A percentile compares a stretch with the other conserved stretches of the same genome.
Conservation (phyloP, 257 asterid species). For the Euphrasia confusa region DNA sequence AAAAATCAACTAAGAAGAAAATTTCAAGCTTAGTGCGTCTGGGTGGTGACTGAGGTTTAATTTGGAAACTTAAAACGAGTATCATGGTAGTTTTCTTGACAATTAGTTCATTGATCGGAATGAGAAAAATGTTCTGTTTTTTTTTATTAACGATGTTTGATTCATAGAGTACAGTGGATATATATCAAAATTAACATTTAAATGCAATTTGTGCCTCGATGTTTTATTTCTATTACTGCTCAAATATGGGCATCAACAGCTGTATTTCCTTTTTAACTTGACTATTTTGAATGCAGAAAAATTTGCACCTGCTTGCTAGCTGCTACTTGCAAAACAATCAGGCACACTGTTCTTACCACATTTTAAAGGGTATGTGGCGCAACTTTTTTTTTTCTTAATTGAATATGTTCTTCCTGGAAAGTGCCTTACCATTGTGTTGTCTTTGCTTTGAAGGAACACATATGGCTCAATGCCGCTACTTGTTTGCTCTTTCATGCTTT, state of each 20-base stretch:
- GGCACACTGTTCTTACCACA: constrained; percentile 82
- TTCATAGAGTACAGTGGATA: constrained; percentile 3
- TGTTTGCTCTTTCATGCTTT: constrained; percentile 92
- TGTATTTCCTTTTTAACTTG: constrained; percentile 25
- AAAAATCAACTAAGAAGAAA: not conserved
- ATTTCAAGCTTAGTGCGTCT: constrained; percentile 1
- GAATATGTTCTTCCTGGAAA: constrained; percentile 17
- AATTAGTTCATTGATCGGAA: constrained; percentile 8
- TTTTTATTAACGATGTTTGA: constrained; percentile 5
- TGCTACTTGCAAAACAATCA: constrained; percentile 92
- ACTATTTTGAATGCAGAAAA: constrained; percentile 54
- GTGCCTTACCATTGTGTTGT: constrained; percentile 22
- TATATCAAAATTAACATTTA: constrained; percentile 13
- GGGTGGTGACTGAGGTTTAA: constrained; percentile 4
- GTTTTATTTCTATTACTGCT: not conserved
- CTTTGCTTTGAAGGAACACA: constrained; percentile 55
- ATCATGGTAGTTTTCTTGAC: not conserved
- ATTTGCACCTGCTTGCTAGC: constrained; percentile 75
- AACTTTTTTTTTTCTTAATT: not conserved
- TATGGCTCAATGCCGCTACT: constrained; percentile 84
- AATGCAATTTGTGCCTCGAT: constrained; percentile 2
- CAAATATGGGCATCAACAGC: constrained; percentile 1
- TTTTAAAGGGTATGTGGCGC: constrained; percentile 61
- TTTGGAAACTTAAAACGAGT: constrained; percentile 6
- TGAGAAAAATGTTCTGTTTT: constrained; percentile 7